phyloP scores from a whole-genome alignment of 345 rosid species.

The Eucalyptus sp. region DNA sequence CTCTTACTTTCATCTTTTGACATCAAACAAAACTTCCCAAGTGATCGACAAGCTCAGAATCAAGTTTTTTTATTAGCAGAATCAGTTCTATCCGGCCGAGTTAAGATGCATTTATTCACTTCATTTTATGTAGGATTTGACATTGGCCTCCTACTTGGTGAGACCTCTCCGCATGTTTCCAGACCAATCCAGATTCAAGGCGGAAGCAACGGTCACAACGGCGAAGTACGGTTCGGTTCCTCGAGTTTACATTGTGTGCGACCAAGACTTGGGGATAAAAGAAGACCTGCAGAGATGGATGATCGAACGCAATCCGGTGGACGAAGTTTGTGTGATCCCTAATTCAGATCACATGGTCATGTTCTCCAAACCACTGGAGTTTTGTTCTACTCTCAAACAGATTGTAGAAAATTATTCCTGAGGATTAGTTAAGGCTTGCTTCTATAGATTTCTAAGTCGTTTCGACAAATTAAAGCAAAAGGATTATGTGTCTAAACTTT shows the following conservation, averaged over 20 bases:
- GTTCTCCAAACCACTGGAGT: conserved; percentile 18
- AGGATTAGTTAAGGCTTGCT: neutral
- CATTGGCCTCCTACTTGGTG: conserved; percentile 4
- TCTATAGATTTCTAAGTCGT: neutral
- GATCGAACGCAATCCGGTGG: conserved; percentile 8
- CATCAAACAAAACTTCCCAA: neutral
- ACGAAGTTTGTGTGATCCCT: conserved; percentile 8
- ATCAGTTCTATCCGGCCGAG: neutral
- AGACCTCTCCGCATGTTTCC: neutral
- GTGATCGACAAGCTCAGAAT: neutral
- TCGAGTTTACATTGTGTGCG: conserved; percentile 14
- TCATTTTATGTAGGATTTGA: conserved; percentile 11
- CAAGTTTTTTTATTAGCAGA: neutral
- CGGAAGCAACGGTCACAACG: neutral
- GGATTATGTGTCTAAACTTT: neutral
- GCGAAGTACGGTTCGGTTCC: conserved; percentile 1
- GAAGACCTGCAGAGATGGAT: conserved; percentile 18
- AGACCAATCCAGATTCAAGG: neutral
- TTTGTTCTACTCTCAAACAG: conserved; percentile 9
- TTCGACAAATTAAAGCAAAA: neutral
- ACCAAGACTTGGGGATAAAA: neutral
- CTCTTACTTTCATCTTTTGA: neutral
- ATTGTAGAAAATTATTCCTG: conserved; percentile 4
- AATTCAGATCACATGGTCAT: conserved; percentile 37
- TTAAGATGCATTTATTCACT: neutral